Evolutionary conservation across 768 basidiomycete genomes (phyloP), one percentile per base, ranked within the genome.

Genomic region (Leucosporidium yakuticum): DNA sequence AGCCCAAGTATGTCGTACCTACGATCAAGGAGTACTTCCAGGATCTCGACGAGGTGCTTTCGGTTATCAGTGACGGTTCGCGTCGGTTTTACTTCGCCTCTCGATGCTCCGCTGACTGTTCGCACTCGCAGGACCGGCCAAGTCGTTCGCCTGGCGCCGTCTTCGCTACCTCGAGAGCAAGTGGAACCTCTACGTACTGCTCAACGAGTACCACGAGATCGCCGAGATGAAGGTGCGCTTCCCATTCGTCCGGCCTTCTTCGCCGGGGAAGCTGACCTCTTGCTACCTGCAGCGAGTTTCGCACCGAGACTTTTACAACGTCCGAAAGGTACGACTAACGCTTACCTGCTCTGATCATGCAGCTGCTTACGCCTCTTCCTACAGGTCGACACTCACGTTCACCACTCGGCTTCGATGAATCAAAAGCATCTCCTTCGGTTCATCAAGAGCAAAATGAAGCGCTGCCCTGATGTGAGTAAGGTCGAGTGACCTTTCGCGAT

Each of bases 401-500:
- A 99, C 76, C 91, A 98, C 77, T 95, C 95, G 5, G 96, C 94
- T 69, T 90, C 91, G 80, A 97, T 98, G 94, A 99, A 99, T 78
- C 96, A 99, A 79, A 99, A 99, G 79, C 96, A 99, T 80, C 81
- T 99, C 25, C 81, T 99, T 19, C 91, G 96, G 14, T 98, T 99
- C 80, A 97, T 99, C 82, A 99, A 99, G 79, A 86, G 88, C n/a
- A 95, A 95, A 78, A 94, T 96, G 91, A 93, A 92, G 80, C 86
- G 85, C 29, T 86, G 83, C 73, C 88, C 92, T 2, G 76, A 93
- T 58, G 91, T 90, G 65, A 53, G 84, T 76, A n/a, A n/a, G n/a
- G n/a, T n/a, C n/a, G n/a, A n/a, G n/a, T n/a, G n/a, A n/a, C n/a
- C n/a, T n/a, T n/a, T n/a, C n/a, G n/a, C n/a, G n/a, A n/a, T n/a